phyloP scores from a whole-genome alignment of 2,329 filamentous ascomycete genomes.

The Cladosporium sphaerospermum region DNA sequence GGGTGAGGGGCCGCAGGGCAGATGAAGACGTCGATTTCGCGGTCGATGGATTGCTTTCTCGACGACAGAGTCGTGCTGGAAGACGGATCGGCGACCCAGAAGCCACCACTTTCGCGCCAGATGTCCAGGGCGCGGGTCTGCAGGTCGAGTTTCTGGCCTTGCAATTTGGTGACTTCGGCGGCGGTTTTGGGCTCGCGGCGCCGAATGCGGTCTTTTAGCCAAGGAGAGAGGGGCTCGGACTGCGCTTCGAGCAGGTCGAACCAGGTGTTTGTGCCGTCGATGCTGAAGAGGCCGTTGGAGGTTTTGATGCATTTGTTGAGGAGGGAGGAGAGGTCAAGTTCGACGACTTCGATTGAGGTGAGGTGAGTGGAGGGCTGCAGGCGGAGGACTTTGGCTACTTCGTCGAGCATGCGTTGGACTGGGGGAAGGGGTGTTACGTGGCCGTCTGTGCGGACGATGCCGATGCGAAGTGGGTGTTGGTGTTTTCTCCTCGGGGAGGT shows the following conservation, averaged over 20 bases:
- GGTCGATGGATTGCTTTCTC: constrained; percentile 12
- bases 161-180: constrained; percentile 46
- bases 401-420: constrained; percentile 40
- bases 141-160: constrained; percentile 46
- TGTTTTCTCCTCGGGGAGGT: constrained; percentile 19
- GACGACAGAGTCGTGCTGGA: neutral
- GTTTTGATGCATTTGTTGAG: constrained; percentile 52
- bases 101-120: constrained; percentile 44
- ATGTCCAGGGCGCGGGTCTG: constrained; percentile 52
- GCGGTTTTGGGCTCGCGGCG: constrained; percentile 44
- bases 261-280: constrained; percentile 52
- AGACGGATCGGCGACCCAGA: constrained; percentile 21
- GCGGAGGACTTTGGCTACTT: constrained; percentile 37
- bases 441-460: constrained; percentile 46
- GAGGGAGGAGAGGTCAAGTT: constrained; percentile 48
- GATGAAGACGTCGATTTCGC: constrained; percentile 53
- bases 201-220: constrained; percentile 49
- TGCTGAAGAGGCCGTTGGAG: constrained; percentile 52
- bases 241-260: constrained; percentile 52
- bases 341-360: constrained; percentile 49
- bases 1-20: constrained; percentile 60
- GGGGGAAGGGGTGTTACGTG: constrained; percentile 49
- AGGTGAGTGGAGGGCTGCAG: constrained; percentile 20
- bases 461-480: constrained; percentile 35
- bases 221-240: constrained; percentile 53